Evolutionary conservation across 768 basidiomycete genomes (phyloP).

Genomic region (Calocera viscosa): DNA sequence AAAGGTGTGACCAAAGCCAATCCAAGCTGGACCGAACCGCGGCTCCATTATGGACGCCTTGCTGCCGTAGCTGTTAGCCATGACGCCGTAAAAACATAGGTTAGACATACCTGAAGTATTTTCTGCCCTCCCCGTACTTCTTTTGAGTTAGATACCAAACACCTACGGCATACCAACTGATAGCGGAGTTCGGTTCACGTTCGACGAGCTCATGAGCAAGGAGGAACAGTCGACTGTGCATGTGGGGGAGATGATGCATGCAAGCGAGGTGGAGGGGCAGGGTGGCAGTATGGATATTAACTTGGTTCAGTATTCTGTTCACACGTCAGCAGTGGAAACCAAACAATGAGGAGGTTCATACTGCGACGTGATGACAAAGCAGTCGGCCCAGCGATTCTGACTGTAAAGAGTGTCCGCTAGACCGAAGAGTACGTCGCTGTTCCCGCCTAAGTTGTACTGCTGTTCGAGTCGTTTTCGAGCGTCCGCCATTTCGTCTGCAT

Average conservation of each 20-base stretch:
- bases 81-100: not conserved
- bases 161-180: conserved; percentile 97
- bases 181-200: conserved; percentile 78
- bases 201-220: conserved; percentile 94
- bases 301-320: conserved; percentile 65
- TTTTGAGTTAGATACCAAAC: conserved; percentile 84
- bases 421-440: conserved; percentile 83
- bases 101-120: conserved; percentile 76
- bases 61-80: conserved; percentile 31
- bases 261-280: conserved; percentile 93
- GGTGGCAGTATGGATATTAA: conserved; percentile 76
- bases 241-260: conserved; percentile 88
- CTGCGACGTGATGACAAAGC: conserved; percentile 77
- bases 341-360: conserved; percentile 24
- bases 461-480: conserved; percentile 68
- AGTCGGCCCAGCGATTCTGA: conserved; percentile 87
- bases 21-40: conserved; percentile 91
- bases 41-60: conserved; percentile 97
- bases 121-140: conserved; percentile 82
- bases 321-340: not conserved
- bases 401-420: conserved; percentile 83
- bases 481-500: conserved; percentile 65
- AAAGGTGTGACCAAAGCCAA: conserved; percentile 95
- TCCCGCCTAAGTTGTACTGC: conserved; percentile 74
- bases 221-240: conserved; percentile 88